A percentile compares a stretch with the other conserved stretches of the same genome.
phyloP scores from a whole-genome alignment of 352 stramenopile genomes.

The Phytophthora syringae region DNA sequence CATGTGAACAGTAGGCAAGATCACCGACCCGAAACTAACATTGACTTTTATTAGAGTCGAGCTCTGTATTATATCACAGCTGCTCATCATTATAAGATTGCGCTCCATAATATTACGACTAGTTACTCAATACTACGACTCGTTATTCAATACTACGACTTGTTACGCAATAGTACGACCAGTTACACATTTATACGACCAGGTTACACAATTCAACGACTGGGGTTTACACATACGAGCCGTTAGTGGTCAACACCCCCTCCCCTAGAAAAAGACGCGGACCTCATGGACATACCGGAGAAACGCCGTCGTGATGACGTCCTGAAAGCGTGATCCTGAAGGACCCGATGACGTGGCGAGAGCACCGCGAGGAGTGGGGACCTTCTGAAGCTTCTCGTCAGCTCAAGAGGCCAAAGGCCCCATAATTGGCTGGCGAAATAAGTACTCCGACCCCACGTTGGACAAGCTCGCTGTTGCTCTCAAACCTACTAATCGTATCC shows the following conservation, averaged over 20 bases:
- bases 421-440: neutral
- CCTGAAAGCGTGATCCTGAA: neutral
- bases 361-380: neutral
- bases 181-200: neutral
- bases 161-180: neutral
- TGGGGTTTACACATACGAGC: neutral
- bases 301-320: neutral
- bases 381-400: neutral
- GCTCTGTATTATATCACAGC: neutral
- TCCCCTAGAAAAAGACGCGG: neutral
- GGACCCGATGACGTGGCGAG: neutral
- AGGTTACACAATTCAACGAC: neutral
- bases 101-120: neutral
- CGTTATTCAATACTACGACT: neutral
- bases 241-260: neutral
- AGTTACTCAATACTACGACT: neutral
- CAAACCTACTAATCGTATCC: neutral
- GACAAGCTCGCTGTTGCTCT: neutral
- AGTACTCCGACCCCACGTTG: neutral
- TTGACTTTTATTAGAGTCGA: neutral
- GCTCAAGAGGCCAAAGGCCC: neutral
- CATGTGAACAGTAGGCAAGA: neutral
- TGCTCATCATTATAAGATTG: neutral
- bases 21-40: neutral
- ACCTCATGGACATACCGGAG: neutral